Evolutionary conservation across 352 stramenopile genomes (phyloP).

Genomic region (Globisporangium radiosum): DNA sequence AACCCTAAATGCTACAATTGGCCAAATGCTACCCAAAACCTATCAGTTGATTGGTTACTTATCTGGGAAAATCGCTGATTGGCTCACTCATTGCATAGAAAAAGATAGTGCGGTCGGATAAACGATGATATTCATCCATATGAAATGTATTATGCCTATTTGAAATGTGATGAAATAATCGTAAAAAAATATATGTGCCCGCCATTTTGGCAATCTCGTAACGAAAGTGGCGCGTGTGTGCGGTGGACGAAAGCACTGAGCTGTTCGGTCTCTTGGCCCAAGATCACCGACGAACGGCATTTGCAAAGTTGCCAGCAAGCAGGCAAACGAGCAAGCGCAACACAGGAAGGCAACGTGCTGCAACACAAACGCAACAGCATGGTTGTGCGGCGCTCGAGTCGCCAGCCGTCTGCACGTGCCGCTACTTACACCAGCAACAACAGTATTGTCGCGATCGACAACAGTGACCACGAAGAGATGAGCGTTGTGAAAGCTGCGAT

Average conservation of each 20-base stretch:
- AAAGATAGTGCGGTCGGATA: too few species aligned
- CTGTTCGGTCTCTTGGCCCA: too few species aligned
- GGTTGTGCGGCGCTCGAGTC: slow-evolving; percentile 4
- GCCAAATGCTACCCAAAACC: too few species aligned
- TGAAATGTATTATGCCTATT: too few species aligned
- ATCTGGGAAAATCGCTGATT: too few species aligned
- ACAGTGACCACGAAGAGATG: not conserved
- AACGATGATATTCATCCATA: too few species aligned
- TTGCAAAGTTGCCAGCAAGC: not conserved
- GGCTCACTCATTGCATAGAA: too few species aligned
- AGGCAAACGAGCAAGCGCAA: not conserved
- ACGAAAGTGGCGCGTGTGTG: not conserved
- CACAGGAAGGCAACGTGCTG: not conserved
- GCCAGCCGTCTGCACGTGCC: not conserved
- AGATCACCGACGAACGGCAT: not conserved
- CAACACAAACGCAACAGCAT: not conserved
- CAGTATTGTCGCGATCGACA: not conserved
- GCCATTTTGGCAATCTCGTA: not conserved
- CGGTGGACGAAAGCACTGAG: not conserved
- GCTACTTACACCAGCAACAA: not conserved
- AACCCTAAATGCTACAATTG: too few species aligned
- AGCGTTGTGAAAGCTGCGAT: not conserved
- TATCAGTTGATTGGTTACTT: too few species aligned
- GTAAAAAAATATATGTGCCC: not conserved
- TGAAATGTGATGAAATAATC: too few species aligned